These are phyloP conservation scores for Claviceps sp. DNA, from an alignment of 2,329 filamentous ascomycete species.

Conservation along the genomic window DNA sequence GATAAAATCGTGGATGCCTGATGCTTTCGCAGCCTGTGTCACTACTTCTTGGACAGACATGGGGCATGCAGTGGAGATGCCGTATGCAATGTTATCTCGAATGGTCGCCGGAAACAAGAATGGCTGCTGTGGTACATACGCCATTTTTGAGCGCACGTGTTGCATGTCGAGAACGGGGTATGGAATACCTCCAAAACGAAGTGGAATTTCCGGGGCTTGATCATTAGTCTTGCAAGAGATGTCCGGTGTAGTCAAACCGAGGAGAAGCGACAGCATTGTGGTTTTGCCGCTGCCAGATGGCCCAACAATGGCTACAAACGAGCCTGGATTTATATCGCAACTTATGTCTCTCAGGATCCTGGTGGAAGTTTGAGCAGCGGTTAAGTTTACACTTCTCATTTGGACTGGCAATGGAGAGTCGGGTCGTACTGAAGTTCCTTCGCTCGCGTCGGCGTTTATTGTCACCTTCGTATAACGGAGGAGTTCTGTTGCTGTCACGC, in stretches of 20 bases:
- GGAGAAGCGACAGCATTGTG: slow-evolving; percentile 61
- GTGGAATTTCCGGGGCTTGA: slow-evolving; percentile 13
- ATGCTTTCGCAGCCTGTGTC: slow-evolving; percentile 37
- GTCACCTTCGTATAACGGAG: slow-evolving; percentile 47
- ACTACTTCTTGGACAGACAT: slow-evolving; percentile 33
- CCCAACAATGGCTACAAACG: slow-evolving; percentile 67
- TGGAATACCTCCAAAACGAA: slow-evolving; percentile 47
- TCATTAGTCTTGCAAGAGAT: background rate
- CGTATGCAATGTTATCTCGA: slow-evolving; percentile 72
- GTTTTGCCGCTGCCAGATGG: slow-evolving; percentile 84
- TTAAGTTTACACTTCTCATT: slow-evolving; percentile 45
- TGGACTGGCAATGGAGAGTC: slow-evolving; percentile 30
- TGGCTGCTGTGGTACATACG: slow-evolving; percentile 57
- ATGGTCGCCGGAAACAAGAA: slow-evolving; percentile 69
- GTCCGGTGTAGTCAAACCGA: slow-evolving; percentile 50
- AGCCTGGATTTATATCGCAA: slow-evolving; percentile 48
- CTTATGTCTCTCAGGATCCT: slow-evolving; percentile 16
- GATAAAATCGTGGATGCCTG: slow-evolving; percentile 67
- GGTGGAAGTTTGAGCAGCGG: background rate
- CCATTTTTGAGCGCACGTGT: slow-evolving; percentile 46
- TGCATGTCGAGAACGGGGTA: slow-evolving; percentile 45
- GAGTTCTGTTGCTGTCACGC: slow-evolving; percentile 58
- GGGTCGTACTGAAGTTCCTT: slow-evolving; percentile 22
- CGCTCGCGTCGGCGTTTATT: background rate
- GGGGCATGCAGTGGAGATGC: slow-evolving; percentile 42